A percentile compares a stretch with the other conserved stretches of the same genome.
Conservation (phyloP, 2,329 filamentous ascomycete species). For the Trichoderma arundinaceum region DNA sequence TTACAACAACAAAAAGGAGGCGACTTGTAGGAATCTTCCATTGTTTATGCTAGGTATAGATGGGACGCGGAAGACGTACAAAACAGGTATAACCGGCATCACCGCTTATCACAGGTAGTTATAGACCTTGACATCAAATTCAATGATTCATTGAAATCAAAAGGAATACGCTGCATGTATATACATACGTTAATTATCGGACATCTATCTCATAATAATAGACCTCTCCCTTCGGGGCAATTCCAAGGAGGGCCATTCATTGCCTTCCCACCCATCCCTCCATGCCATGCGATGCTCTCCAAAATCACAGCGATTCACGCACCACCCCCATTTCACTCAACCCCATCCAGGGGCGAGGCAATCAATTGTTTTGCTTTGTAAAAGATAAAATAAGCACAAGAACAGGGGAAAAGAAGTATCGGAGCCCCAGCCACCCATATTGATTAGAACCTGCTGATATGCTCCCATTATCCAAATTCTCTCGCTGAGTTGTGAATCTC, state of each 20-base stretch:
- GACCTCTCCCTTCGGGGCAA: background rate
- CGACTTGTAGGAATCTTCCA: background rate
- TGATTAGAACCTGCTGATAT: conserved; percentile 1
- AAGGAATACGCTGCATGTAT: background rate
- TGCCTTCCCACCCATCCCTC: background rate
- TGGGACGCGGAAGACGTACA: background rate
- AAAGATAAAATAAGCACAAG: background rate
- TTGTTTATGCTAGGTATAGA: background rate
- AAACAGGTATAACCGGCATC: background rate
- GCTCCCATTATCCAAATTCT: conserved; percentile 20
- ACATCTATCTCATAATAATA: conserved; percentile 14
- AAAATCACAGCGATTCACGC: background rate
- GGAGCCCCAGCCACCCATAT: background rate
- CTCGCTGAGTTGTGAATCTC: conserved; percentile 24
- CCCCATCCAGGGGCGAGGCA: background rate
- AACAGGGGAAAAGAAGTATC: background rate
- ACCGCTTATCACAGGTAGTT: background rate
- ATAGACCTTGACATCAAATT: background rate
- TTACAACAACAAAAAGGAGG: background rate
- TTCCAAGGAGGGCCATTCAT: background rate
- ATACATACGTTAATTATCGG: conserved; percentile 1
- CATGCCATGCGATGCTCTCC: background rate
- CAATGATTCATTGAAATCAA: background rate
- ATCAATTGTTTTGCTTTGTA: background rate
- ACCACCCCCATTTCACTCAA: background rate